Evolutionary conservation across 2,329 filamentous ascomycete species (phyloP), one percentile per base, ranked within the genome.

Genomic region (Penicillium sclerotigenum): DNA sequence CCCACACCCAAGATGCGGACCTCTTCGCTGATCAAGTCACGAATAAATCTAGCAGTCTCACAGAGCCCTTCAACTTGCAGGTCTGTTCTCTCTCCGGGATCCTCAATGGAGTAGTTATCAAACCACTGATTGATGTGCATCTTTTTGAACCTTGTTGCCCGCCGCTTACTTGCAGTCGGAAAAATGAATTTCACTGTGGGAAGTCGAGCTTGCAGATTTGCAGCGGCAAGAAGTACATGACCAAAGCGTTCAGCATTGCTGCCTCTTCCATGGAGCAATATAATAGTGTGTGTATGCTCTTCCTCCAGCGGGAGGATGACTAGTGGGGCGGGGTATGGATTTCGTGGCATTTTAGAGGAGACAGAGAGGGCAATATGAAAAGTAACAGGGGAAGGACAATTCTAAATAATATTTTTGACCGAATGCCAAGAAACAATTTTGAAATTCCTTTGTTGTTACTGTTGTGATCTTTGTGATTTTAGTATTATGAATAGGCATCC

Each of bases 41-140:
- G 56, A 0, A 80, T 54, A 52, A 74, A 75, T 0, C 47, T 58
- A 0, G 62, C 69, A 1, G 77, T 79, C 58, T 81, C 75, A 5
- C 65, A 65, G 1, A 83, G 66, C 0, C 81, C 80, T 3, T 75
- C 65, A 1, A 78, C 42, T 64, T 83, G 79, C 10, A 74, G 59
- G 5, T 81, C 68, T 42, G 71, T 69, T 37, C 75, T 71, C n/a
- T 75, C 63, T 0, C 70, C 68, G 0, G 75, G 79, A 36, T 79
- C 69, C 0, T 70, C 59, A 0, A 80, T 65, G 1, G 71, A 73
- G 18, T 73, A 77, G 10, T 77, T 72, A 59, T 83, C 76, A 58
- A 81, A 83, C 80, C 81, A 84, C 62, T 81, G 78, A 9, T 78
- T 77, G 36, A 82, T 73, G 11, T 71, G 67, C 0, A 72, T 68